Base-by-base conservation (phyloP, 768 basidiomycete genomes). In the Amanita pallidorosea region DNA sequence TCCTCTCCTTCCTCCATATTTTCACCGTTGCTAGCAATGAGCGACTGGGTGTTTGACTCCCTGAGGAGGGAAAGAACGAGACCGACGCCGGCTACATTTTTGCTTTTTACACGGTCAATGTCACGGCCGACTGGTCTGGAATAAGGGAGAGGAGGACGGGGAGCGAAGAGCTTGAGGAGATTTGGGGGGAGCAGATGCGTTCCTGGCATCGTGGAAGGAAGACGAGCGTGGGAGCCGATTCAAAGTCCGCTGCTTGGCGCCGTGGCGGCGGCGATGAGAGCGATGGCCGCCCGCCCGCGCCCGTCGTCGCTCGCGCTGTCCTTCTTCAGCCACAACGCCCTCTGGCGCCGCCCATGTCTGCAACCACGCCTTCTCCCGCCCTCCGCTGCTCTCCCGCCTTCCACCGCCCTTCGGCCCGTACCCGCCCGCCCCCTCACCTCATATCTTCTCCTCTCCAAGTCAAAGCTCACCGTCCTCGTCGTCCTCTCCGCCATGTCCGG, bases 151-250 rank as follows among this genome's bases (percentile, higher is more conserved):
- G 85, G 88, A 1, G 95, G 91, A 6, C 96, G 82, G 4, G 96
- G 93, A 0, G 91, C 85, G 65, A 98, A 99, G 57, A 98, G 85
- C 65, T 95, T 93, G 65, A 98, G 83, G 47, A 99, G 80, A 68
- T 97, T 96, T 3, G 92, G 92, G 3, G 95, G 95, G 20, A 99
- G 78, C 20, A 94, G 75, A 69, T 94, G 89, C 3, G 90, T 92
- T 44, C 86, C 87, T 37, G 77, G 76, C 76, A 77, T 77, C 35
- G 55, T 35, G 52, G 41, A 45, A 40, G 44, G 18, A 47, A 27
- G 34, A 27, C 15, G 57, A 56, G n/a, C 23, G 56, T 27, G 43
- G 49, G 18, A 54, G 53, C 33, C 34, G 53, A 23, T 43, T 45
- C 13, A 46, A 46, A 45, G 25, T 29, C 35, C 41, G 31, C 33